Evolutionary conservation across 2,329 filamentous ascomycete genomes (phyloP), one percentile per base, ranked within the genome.

Genomic region (Juglanconis sp.): DNA sequence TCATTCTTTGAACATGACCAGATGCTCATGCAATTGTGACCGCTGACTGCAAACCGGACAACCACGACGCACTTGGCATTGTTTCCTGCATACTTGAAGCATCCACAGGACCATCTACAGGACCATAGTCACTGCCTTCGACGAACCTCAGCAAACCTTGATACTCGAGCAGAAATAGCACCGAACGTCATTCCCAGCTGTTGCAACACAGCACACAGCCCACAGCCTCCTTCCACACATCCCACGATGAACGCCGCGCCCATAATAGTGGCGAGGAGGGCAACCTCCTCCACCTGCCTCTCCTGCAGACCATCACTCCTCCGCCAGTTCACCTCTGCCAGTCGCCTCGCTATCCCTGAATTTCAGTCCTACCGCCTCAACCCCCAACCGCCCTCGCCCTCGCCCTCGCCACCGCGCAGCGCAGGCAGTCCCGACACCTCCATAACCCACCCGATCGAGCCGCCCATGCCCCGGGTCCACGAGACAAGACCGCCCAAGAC

Each of bases 321-420:
- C 66, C 76, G 79, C 61, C 77, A 77, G 54, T 77, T 78, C 68
- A 77, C 76, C 60, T 70, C 72, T 1, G 67, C 72, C n/a, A 63
- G 67, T 65, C 65, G 9, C 48, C 60, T 4, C 61, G 68, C 31
- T 49, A 63, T 59, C 63, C 65, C 56, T 63, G 72, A 78, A 57
- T 85, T 83, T 71, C 81, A 84, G 64, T 76, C 81, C 54, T 84
- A 85, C 65, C 73, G 79, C 15, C 74, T 84, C 38, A 78, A 74
- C 53, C 68, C 79, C 3, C 76, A 74, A 50, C 71, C 65, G 49
- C 70, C 74, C 15, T 68, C 79, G 15, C 69, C 76, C 48, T 71
- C 65, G 49, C 70, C 74, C 15, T 68, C 79, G 15, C 69, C 76
- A 48, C 73, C 77, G 15, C 73, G 76, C 59, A 77, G 74, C 67